Percentiles rank a stretch among this genome's conserved stretches.
phyloP scores from a whole-genome alignment of 2,329 filamentous ascomycete species.

The Camillea tinctor region DNA sequence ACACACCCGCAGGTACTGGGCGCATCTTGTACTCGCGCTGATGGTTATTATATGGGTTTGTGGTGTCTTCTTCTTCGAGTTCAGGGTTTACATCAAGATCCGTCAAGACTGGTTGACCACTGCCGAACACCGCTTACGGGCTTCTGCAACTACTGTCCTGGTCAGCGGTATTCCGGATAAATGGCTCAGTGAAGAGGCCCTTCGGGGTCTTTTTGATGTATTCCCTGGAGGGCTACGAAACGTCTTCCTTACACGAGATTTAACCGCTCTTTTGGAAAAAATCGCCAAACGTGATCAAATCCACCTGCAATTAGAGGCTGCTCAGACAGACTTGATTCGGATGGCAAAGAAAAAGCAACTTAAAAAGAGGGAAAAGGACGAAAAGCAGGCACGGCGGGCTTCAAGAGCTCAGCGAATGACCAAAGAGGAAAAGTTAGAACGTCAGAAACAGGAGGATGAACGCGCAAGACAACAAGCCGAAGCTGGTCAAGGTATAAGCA shows the following conservation, averaged over 20 bases:
- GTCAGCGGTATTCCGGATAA: conserved; percentile 87
- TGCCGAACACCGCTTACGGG: conserved; percentile 87
- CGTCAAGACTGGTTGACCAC: conserved; percentile 94
- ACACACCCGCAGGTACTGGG: conserved; percentile 73
- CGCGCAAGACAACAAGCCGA: conserved; percentile 52
- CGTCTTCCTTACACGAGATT: conserved; percentile 93
- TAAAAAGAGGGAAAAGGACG: conserved; percentile 63
- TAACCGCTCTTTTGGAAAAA: conserved; percentile 79
- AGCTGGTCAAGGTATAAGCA: conserved; percentile 46
- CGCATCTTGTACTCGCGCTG: conserved; percentile 78
- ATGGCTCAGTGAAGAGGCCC: conserved; percentile 81
- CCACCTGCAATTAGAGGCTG: conserved; percentile 70
- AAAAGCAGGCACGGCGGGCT: conserved; percentile 61
- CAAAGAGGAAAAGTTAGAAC: conserved; percentile 50
- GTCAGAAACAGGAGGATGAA: conserved; percentile 47
- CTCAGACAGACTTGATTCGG: conserved; percentile 82
- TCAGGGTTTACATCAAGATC: conserved; percentile 85
- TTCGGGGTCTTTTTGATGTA: conserved; percentile 86
- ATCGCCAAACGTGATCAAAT: conserved; percentile 72
- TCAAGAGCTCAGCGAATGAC: conserved; percentile 47
- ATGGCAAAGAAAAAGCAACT: conserved; percentile 75
- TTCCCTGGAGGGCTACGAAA: conserved; percentile 94
- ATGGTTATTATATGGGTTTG: conserved; percentile 81
- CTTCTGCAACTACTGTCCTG: conserved; percentile 92
- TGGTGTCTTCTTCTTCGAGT: conserved; percentile 80